Percentiles rank a stretch among this genome's conserved stretches.
phyloP scores from a whole-genome alignment of 257 asterid genomes.

The Solanum gracilifrons region DNA sequence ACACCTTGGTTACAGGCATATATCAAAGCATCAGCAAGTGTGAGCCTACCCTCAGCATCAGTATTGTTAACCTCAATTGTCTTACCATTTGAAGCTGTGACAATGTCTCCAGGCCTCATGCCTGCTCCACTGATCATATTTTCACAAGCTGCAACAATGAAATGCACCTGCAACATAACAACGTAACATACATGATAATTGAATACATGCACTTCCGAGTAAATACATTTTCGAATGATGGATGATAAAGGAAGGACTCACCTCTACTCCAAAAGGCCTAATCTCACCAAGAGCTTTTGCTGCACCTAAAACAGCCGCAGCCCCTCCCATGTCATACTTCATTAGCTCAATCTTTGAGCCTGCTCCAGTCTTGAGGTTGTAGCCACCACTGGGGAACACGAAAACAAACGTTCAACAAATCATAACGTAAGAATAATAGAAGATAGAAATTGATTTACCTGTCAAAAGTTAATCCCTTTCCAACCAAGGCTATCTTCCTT shows the following conservation, averaged over 20 bases:
- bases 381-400: constrained; percentile 66
- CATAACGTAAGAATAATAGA: background rate
- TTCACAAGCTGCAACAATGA: constrained; percentile 93
- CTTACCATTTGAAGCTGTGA: constrained; percentile 92
- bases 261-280: constrained; percentile 97
- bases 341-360: constrained; percentile 78
- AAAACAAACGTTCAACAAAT: background rate
- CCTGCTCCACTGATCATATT: constrained; percentile 96
- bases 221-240: background rate
- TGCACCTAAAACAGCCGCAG: constrained; percentile 97
- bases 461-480: constrained; percentile 99
- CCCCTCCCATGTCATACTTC: constrained; percentile 97
- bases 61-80: constrained; percentile 97
- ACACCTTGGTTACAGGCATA: constrained; percentile 95
- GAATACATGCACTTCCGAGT: background rate
- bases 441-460: constrained; percentile 29
- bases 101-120: constrained; percentile 86
- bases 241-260: background rate
- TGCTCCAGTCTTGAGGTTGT: constrained; percentile 91
- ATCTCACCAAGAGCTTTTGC: constrained; percentile 95
- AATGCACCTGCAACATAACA: constrained; percentile 54
- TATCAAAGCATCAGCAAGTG: constrained; percentile 93
- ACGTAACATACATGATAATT: background rate
- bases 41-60: constrained; percentile 97
- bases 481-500: constrained; percentile 78